phyloP scores from a whole-genome alignment of 345 rosid species.

The Laguncularia racemosa region DNA sequence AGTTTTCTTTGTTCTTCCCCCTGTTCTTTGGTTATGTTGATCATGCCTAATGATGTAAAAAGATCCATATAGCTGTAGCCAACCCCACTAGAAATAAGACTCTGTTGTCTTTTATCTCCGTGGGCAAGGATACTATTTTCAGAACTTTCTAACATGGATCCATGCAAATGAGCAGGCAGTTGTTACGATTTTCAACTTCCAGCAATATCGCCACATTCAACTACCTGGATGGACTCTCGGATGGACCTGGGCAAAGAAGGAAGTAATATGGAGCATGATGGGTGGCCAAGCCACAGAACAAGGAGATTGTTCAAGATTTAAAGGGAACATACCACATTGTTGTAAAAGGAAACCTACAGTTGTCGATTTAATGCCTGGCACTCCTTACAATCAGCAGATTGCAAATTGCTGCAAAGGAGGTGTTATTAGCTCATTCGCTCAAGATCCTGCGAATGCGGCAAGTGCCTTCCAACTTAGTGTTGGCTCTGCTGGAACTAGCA shows the following conservation, averaged over 20 bases:
- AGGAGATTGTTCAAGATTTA: slow-evolving; percentile 86
- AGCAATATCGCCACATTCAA: slow-evolving; percentile 78
- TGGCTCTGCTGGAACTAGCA: slow-evolving; percentile 72
- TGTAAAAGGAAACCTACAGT: slow-evolving; percentile 68
- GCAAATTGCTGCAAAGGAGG: slow-evolving; percentile 93
- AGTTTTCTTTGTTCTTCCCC: neutral
- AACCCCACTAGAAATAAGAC: neutral
- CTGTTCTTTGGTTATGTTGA: neutral
- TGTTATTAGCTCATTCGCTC: slow-evolving; percentile 62
- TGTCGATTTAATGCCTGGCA: slow-evolving; percentile 82
- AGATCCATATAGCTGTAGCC: neutral
- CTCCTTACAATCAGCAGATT: slow-evolving; percentile 58
- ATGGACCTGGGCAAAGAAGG: slow-evolving; percentile 81
- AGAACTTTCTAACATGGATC: slow-evolving; percentile 4
- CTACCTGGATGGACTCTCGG: slow-evolving; percentile 81
- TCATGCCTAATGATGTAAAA: too few species aligned
- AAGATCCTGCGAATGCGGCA: slow-evolving; percentile 62
- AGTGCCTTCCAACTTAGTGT: slow-evolving; percentile 74
- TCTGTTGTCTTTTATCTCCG: neutral
- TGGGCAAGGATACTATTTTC: neutral
- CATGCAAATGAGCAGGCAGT: slow-evolving; percentile 40
- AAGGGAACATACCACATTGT: slow-evolving; percentile 74
- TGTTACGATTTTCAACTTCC: slow-evolving; percentile 72
- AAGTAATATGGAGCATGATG: slow-evolving; percentile 72
- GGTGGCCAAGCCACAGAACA: slow-evolving; percentile 83